Conservation (phyloP, 192 early-diverging fungal genomes). For the Coemansia sp. region DNA sequence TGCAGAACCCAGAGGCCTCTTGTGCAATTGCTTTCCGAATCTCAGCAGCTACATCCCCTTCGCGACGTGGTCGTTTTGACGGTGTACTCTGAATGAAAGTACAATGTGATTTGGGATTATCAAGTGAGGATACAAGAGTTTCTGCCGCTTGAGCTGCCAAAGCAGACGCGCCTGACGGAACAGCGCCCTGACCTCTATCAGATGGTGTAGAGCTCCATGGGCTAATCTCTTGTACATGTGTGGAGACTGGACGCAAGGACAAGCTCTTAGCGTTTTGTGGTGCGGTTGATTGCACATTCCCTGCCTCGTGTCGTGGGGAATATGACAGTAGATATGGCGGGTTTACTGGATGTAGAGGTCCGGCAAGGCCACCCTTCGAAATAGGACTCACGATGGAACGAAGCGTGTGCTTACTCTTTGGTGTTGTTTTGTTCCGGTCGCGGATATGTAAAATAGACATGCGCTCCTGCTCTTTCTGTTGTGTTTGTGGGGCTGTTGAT, state of each 20-base stretch:
- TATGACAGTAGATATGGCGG: not conserved
- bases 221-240: constrained; percentile 13
- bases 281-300: not conserved
- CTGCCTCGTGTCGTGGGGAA: not conserved
- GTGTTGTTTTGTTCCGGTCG: not conserved
- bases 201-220: constrained; percentile 8
- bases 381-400: not conserved
- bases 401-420: not conserved
- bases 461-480: not conserved
- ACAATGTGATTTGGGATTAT: not conserved
- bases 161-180: not conserved
- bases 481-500: constrained; percentile 1
- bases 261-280: not conserved
- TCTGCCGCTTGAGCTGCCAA: not conserved
- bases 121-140: not conserved
- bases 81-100: constrained; percentile 4
- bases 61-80: constrained; percentile 30
- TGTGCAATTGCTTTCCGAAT: constrained; percentile 11
- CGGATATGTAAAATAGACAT: constrained; percentile 13
- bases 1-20: constrained; percentile 31
- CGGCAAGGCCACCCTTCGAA: not conserved
- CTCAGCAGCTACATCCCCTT: constrained; percentile 24
- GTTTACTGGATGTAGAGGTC: not conserved
- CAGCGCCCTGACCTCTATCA: constrained; percentile 7
- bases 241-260: constrained; percentile 23